A percentile compares a stretch with the other conserved stretches of the same genome.
Conservation (phyloP, 495 filamentous ascomycete species). For the Penicillium waksmanii region DNA sequence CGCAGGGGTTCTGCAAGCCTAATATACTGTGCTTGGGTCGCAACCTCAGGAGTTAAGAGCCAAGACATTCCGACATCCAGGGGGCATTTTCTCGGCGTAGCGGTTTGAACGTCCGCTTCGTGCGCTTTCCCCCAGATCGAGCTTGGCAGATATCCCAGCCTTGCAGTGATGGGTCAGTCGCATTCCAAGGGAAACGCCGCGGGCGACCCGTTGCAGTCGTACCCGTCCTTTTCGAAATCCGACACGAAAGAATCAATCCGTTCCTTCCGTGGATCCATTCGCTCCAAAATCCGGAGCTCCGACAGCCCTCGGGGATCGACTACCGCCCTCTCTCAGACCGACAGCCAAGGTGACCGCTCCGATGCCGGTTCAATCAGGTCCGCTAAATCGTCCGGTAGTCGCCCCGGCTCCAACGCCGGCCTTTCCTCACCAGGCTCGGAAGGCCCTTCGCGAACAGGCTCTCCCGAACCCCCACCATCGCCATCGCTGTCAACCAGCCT, state of each 20-base stretch:
- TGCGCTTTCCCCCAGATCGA: constrained; percentile 31
- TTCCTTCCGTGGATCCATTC: constrained; percentile 74
- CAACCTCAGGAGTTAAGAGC: constrained; percentile 24
- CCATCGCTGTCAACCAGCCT: constrained; percentile 81
- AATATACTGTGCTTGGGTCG: constrained; percentile 26
- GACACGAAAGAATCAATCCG: constrained; percentile 94
- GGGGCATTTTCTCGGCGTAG: constrained; percentile 31
- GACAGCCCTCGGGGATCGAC: constrained; percentile 79
- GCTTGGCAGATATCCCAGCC: constrained; percentile 44
- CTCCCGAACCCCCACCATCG: constrained; percentile 81
- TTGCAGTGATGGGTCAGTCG: constrained; percentile 83
- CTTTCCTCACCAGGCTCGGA: constrained; percentile 43
- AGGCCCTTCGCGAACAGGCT: constrained; percentile 46
- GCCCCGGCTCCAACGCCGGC: constrained; percentile 43
- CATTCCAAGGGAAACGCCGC: constrained; percentile 75
- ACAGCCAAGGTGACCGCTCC: constrained; percentile 64
- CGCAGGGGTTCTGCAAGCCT: constrained; percentile 20
- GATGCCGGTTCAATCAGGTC: constrained; percentile 77
- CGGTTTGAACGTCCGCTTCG: constrained; percentile 31
- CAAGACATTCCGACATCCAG: constrained; percentile 46
- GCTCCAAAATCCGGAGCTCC: constrained; percentile 73
- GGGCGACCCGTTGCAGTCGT: constrained; percentile 68
- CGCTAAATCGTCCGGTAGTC: constrained; percentile 64
- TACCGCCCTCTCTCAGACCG: constrained; percentile 61
- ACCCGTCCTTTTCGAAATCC: constrained; percentile 88